These are phyloP conservation scores for Aspergillus hancockii DNA, from an alignment of 495 filamentous ascomycete genomes.

Conservation along the genomic window DNA sequence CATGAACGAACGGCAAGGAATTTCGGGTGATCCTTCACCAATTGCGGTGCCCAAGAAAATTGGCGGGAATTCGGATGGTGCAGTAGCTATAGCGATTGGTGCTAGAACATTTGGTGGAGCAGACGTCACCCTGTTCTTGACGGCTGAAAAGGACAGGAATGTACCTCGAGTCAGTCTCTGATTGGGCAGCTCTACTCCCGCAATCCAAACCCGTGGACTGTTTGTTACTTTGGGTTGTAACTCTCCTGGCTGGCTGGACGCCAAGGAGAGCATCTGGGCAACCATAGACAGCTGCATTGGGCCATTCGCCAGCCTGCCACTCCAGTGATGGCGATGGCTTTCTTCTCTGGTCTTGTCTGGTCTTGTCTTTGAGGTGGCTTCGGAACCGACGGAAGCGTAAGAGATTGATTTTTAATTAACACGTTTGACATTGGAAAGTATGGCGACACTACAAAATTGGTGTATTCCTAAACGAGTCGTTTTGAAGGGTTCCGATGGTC, in stretches of 20 bases:
- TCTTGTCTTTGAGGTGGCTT: background rate
- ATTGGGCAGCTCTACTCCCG: background rate
- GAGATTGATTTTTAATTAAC: background rate
- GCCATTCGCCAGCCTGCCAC: background rate
- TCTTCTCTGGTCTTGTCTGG: background rate
- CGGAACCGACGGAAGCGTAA: background rate
- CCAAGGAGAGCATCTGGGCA: background rate
- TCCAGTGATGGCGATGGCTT: background rate
- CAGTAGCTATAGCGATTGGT: background rate
- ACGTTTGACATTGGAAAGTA: background rate
- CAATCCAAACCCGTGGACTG: background rate
- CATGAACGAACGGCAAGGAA: background rate
- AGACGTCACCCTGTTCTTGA: background rate
- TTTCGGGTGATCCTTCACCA: slow-evolving; percentile 9
- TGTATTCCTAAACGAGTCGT: no score
- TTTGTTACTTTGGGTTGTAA: background rate
- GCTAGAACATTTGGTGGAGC: background rate
- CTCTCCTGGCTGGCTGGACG: background rate
- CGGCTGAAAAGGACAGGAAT: background rate
- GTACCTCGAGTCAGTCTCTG: background rate
- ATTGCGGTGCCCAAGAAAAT: slow-evolving; percentile 12
- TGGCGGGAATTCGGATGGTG: slow-evolving; percentile 3
- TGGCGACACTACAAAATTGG: background rate
- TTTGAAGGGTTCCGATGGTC: background rate
- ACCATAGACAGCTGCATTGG: background rate